A percentile compares a stretch with the other conserved stretches of the same genome.
Conservation (phyloP, 768 basidiomycete genomes). For the Pleurotus citrinopileatus region DNA sequence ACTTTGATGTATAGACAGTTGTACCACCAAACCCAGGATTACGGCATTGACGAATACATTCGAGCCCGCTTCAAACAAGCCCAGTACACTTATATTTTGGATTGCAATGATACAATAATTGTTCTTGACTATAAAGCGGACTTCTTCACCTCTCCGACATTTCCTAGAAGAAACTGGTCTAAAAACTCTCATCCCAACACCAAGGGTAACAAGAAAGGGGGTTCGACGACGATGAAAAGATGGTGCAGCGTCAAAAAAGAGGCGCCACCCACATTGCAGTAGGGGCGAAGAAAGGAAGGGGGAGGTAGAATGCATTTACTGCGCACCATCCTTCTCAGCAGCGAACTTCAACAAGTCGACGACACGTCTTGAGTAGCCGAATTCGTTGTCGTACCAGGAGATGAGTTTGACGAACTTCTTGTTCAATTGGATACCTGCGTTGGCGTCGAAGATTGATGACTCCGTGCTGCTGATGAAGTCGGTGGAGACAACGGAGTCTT, state of each 20-base stretch:
- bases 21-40: no score
- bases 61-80: no score
- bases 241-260: not conserved
- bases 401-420: conserved; percentile 94
- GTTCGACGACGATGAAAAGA: not conserved
- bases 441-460: conserved; percentile 93
- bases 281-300: not conserved
- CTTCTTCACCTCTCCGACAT: conserved; percentile 1
- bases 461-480: conserved; percentile 81
- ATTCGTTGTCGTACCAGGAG: conserved; percentile 94
- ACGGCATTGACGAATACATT: no score
- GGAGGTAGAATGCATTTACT: conserved; percentile 8
- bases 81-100: no score
- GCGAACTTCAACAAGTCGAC: conserved; percentile 84
- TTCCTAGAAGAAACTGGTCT: conserved; percentile 4
- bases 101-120: conserved; percentile 7
- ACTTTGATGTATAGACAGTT: no score
- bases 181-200: conserved; percentile 1
- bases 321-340: conserved; percentile 64
- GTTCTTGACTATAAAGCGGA: conserved; percentile 9
- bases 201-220: not conserved
- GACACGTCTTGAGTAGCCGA: conserved; percentile 92
- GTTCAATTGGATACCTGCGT: conserved; percentile 91
- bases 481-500: conserved; percentile 90
- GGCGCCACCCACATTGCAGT: not conserved